A percentile compares a stretch with the other conserved stretches of the same genome.
Conservation (phyloP, 2,329 filamentous ascomycete genomes). For the Fusarium clavum region DNA sequence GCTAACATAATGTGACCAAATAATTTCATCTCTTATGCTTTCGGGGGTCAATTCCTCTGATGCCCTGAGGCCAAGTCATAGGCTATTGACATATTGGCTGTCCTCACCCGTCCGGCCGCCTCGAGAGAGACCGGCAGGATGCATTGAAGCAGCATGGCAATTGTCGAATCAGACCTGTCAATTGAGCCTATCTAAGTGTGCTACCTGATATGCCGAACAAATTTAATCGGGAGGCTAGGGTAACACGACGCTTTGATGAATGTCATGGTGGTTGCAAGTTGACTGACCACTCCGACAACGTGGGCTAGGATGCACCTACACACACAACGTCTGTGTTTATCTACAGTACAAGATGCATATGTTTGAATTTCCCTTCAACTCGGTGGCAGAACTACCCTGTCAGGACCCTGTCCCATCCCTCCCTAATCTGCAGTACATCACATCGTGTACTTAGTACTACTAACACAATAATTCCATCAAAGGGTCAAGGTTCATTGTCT, state of each 20-base stretch:
- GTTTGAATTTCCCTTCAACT: neutral
- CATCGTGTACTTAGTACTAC: neutral
- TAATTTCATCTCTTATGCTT: neutral
- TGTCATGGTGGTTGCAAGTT: neutral
- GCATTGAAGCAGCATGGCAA: constrained; percentile 3
- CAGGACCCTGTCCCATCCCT: neutral
- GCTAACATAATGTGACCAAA: neutral
- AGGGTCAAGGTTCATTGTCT: constrained; percentile 31
- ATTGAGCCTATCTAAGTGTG: constrained; percentile 4
- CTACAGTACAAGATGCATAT: neutral
- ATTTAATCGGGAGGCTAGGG: neutral
- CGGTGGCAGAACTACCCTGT: neutral
- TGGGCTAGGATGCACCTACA: neutral
- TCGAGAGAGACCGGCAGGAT: neutral
- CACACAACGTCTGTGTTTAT: neutral
- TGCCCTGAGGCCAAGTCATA: neutral
- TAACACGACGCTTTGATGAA: neutral
- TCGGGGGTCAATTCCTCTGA: neutral
- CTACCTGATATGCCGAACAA: constrained; percentile 6
- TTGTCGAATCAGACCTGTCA: constrained; percentile 13
- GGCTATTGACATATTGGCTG: neutral
- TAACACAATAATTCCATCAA: constrained; percentile 10
- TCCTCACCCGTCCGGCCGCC: neutral
- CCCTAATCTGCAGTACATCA: neutral
- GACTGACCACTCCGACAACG: neutral